A percentile compares a stretch with the other conserved stretches of the same genome.
These are phyloP conservation scores for Pyricularia sp. DNA, from an alignment of 2,329 filamentous ascomycete species.

Conservation along the genomic window DNA sequence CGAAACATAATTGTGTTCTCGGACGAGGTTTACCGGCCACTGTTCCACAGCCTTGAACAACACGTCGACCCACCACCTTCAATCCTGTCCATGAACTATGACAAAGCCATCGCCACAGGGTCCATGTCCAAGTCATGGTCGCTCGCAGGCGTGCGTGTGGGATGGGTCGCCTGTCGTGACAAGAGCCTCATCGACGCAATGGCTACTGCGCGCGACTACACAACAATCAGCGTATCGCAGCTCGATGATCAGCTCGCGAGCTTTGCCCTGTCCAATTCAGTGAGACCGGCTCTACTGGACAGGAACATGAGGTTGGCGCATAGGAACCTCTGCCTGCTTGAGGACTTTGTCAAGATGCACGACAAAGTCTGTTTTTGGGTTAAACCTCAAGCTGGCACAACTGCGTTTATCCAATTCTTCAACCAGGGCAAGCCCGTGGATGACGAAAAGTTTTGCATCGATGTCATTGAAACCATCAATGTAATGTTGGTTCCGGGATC, in stretches of 20 bases:
- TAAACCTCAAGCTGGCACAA: slow-evolving; percentile 70
- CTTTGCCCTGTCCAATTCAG: slow-evolving; percentile 53
- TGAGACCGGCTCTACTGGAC: slow-evolving; percentile 22
- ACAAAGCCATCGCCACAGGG: slow-evolving; percentile 62
- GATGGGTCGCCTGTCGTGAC: slow-evolving; percentile 70
- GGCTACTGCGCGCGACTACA: slow-evolving; percentile 66
- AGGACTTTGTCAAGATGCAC: slow-evolving; percentile 57
- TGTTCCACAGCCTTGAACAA: slow-evolving; percentile 59
- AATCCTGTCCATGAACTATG: slow-evolving; percentile 58
- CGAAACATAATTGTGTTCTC: slow-evolving; percentile 58
- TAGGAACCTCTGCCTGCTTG: slow-evolving; percentile 57
- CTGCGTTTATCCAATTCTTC: slow-evolving; percentile 64
- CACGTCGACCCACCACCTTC: slow-evolving; percentile 51
- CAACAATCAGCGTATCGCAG: slow-evolving; percentile 76
- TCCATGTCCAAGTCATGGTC: slow-evolving; percentile 83
- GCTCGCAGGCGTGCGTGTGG: slow-evolving; percentile 70
- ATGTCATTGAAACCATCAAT: slow-evolving; percentile 57
- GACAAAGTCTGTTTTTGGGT: slow-evolving; percentile 58
- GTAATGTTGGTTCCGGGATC: slow-evolving; percentile 69
- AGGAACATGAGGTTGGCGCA: slow-evolving; percentile 59
- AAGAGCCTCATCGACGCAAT: slow-evolving; percentile 51
- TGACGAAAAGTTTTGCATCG: slow-evolving; percentile 62
- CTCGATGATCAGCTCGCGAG: slow-evolving; percentile 71
- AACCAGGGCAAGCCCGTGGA: slow-evolving; percentile 46
- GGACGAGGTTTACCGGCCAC: slow-evolving; percentile 77